These are phyloP conservation scores for Puccinia coronata DNA, from an alignment of 1,284 basidiomycete species.

Conservation along the genomic window DNA sequence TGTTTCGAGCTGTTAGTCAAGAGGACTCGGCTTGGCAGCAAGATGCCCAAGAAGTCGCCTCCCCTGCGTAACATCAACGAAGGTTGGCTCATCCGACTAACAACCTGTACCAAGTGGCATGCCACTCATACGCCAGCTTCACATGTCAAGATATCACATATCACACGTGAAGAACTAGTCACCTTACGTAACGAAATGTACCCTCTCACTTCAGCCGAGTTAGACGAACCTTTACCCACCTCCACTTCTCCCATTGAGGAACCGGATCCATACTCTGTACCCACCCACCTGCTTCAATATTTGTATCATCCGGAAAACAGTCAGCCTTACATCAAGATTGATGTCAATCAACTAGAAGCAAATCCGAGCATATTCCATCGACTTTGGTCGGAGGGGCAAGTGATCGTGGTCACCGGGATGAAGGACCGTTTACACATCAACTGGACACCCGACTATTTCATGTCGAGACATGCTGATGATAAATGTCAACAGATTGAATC, in stretches of 20 bases:
- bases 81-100: slow-evolving; percentile 21
- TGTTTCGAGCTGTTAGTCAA: slow-evolving; percentile 31
- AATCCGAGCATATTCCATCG: slow-evolving; percentile 27
- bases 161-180: slow-evolving; percentile 12
- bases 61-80: neutral
- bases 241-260: neutral
- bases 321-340: slow-evolving; percentile 32
- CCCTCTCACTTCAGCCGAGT: neutral
- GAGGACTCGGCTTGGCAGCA: neutral
- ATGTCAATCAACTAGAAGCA: slow-evolving; percentile 22
- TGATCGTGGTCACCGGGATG: slow-evolving; percentile 54
- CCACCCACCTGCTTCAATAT: neutral
- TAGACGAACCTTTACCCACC: neutral
- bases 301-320: slow-evolving; percentile 18
- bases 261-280: neutral
- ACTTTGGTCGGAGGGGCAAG: slow-evolving; percentile 52
- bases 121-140: neutral
- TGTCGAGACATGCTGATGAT: slow-evolving; percentile 51
- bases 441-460: slow-evolving; percentile 53
- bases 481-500: slow-evolving; percentile 53
- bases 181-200: slow-evolving; percentile 10
- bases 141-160: slow-evolving; percentile 43
- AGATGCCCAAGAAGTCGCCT: neutral
- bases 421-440: slow-evolving; percentile 5
- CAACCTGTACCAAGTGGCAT: slow-evolving; percentile 8